Evolutionary conservation across 495 filamentous ascomycete species (phyloP).

Genomic region (Neurospora sp.): DNA sequence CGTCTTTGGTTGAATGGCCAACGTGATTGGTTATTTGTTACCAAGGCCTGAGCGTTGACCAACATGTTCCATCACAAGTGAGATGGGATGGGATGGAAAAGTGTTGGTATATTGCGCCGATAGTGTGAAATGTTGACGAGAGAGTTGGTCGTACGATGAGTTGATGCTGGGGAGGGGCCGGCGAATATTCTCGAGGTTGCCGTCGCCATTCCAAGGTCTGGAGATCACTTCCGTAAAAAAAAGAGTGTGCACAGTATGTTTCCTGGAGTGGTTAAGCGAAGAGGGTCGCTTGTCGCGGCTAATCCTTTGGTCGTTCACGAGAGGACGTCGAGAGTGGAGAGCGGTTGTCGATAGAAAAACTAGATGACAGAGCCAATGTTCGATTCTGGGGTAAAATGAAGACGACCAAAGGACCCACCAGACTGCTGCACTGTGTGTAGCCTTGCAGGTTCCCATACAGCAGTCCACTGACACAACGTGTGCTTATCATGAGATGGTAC

Average conservation of each 20-base stretch:
- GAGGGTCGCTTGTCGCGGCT: constrained; percentile 6
- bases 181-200: neutral
- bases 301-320: neutral
- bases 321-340: neutral
- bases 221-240: neutral
- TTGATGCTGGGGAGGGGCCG: neutral
- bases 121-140: neutral
- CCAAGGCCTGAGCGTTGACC: neutral
- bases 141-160: neutral
- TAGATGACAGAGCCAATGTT: neutral
- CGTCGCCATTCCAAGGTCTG: neutral
- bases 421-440: neutral
- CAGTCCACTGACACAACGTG: neutral
- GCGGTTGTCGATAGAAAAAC: neutral
- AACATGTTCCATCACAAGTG: neutral
- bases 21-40: neutral
- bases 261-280: neutral
- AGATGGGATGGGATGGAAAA: neutral
- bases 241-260: neutral
- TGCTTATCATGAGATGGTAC: neutral
- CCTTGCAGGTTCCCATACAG: constrained; percentile 1
- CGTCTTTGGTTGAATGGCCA: neutral
- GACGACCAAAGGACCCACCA: neutral
- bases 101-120: neutral
- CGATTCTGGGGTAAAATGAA: constrained; percentile 12